These are phyloP conservation scores for Clitopilus passeckerianus DNA, from an alignment of 768 basidiomycete species.

Conservation along the genomic window DNA sequence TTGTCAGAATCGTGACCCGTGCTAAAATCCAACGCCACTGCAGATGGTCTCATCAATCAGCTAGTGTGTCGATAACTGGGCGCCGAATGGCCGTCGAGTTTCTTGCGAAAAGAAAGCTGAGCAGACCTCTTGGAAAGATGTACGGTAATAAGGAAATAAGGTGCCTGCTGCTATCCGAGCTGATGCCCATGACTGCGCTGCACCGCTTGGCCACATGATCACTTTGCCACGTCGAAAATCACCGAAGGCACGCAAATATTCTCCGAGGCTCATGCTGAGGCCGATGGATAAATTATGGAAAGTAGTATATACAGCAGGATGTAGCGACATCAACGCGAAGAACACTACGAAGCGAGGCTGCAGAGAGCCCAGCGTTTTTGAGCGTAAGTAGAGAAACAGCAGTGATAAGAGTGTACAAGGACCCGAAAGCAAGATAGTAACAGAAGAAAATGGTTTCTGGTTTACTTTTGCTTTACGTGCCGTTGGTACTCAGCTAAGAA, in stretches of 20 bases:
- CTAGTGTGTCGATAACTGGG: neutral
- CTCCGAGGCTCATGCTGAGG: neutral
- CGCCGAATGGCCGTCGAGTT: neutral
- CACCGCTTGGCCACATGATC: neutral
- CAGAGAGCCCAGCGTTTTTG: neutral
- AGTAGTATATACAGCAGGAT: neutral
- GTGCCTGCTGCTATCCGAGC: slow-evolving; percentile 1
- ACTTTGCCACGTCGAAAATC: slow-evolving; percentile 25
- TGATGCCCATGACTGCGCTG: neutral
- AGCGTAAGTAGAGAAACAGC: too few species aligned
- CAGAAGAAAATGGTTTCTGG: neutral
- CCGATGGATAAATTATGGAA: neutral
- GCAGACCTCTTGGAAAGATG: slow-evolving; percentile 2
- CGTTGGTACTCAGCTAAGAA: slow-evolving; percentile 20
- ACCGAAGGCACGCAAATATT: slow-evolving; percentile 1
- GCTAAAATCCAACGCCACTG: slow-evolving; percentile 63
- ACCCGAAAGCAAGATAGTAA: slow-evolving; percentile 1
- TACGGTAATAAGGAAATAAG: slow-evolving; percentile 1
- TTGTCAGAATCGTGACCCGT: slow-evolving; percentile 37
- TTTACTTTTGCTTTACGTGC: slow-evolving; percentile 15
- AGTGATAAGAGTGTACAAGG: neutral
- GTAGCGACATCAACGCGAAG: neutral
- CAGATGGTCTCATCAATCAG: slow-evolving; percentile 55
- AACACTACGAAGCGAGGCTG: neutral
- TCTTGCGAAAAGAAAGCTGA: neutral